These are phyloP conservation scores for Cystobasidium slooffiae DNA, from an alignment of 1,284 basidiomycete species.

Conservation along the genomic window DNA sequence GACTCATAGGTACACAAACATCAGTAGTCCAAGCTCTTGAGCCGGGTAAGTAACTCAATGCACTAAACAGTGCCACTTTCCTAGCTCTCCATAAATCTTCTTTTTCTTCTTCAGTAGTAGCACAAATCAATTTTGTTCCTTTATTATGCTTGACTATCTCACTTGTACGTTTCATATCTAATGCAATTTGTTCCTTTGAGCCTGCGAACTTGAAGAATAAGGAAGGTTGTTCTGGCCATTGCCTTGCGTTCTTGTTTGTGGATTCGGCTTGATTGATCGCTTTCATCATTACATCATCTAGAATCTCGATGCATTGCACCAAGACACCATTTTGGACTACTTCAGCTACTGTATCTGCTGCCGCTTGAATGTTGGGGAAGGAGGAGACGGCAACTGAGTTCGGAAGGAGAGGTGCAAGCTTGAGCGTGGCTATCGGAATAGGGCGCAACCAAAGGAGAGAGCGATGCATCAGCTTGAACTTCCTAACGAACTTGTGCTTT, in stretches of 20 bases:
- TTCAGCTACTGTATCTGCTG: slow-evolving; percentile 72
- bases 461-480: too few relatives aligned
- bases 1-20: slow-evolving; percentile 51
- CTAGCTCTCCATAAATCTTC: slow-evolving; percentile 79
- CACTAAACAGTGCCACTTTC: slow-evolving; percentile 64
- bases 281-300: slow-evolving; percentile 63
- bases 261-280: slow-evolving; percentile 70
- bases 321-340: slow-evolving; percentile 60
- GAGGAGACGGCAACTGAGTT: slow-evolving; percentile 64
- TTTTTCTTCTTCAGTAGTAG: slow-evolving; percentile 70
- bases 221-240: slow-evolving; percentile 72
- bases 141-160: slow-evolving; percentile 69
- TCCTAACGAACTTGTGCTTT: too few relatives aligned
- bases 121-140: slow-evolving; percentile 71
- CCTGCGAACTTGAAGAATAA: slow-evolving; percentile 80
- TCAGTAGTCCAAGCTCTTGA: slow-evolving; percentile 51
- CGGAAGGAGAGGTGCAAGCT: slow-evolving; percentile 77
- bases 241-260: slow-evolving; percentile 59
- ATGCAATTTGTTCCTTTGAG: slow-evolving; percentile 65
- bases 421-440: slow-evolving; percentile 66
- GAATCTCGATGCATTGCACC: slow-evolving; percentile 71
- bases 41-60: slow-evolving; percentile 48
- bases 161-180: slow-evolving; percentile 63
- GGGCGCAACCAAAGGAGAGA: not conserved
- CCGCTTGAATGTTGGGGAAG: slow-evolving; percentile 62